A percentile compares a stretch with the other conserved stretches of the same genome.
Conservation (phyloP, 768 basidiomycete genomes). For the Roridomyces roridus region DNA sequence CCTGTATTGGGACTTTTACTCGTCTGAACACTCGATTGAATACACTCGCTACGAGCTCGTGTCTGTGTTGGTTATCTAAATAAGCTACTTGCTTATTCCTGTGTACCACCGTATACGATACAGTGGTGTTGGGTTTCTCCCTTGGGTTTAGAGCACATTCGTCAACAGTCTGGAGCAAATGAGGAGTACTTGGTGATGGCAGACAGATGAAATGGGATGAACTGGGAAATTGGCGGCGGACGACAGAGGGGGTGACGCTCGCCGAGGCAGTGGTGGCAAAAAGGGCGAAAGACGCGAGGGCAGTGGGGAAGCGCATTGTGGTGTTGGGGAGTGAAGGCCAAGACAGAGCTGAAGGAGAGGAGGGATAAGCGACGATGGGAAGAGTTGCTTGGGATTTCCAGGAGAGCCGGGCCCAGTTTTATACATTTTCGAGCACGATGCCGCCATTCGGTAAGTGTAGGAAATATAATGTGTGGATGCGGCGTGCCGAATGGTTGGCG, state of each 20-base stretch:
- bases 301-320: slow-evolving; percentile 63
- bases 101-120: too few relatives aligned
- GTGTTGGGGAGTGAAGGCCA: slow-evolving; percentile 33
- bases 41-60: too few relatives aligned
- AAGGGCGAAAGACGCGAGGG: slow-evolving; percentile 44
- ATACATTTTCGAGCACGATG: slow-evolving; percentile 2
- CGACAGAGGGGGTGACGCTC: slow-evolving; percentile 27
- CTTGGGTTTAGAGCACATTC: too few relatives aligned
- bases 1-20: too few relatives aligned
- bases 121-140: too few relatives aligned
- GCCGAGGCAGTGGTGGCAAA: slow-evolving; percentile 48
- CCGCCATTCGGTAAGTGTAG: too few relatives aligned
- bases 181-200: background rate
- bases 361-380: slow-evolving; percentile 22
- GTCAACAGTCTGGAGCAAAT: slow-evolving; percentile 53
- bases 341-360: slow-evolving; percentile 31
- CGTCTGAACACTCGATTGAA: too few relatives aligned
- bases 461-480: too few relatives aligned
- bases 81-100: too few relatives aligned
- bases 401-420: background rate
- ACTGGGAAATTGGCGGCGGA: slow-evolving; percentile 48
- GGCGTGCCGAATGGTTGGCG: too few relatives aligned
- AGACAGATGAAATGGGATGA: slow-evolving; percentile 7
- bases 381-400: slow-evolving; percentile 15
- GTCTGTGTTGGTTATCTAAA: too few relatives aligned